Base-by-base conservation (phyloP, 768 basidiomycete genomes). In the Termitomyces eurrhizus region DNA sequence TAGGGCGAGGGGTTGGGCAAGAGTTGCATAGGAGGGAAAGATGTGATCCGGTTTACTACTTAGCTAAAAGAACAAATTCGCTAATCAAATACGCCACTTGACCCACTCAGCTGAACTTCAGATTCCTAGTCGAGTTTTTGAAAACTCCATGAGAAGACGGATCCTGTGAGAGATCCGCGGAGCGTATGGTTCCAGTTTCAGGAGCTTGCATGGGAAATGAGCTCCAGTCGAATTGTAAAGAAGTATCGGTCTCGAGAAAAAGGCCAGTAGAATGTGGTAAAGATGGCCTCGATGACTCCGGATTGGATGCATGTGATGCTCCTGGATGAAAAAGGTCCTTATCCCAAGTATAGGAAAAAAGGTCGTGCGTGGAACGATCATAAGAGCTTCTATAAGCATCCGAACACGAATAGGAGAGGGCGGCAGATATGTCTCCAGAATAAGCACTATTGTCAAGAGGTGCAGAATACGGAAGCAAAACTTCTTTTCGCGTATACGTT, bases 281-380 rank as follows among this genome's bases (percentile, higher is more conserved):
- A 36, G 26, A 24, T 5, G 45, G 11, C 12, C 21, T 24, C 12
- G 45, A 12, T 26, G 45, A 24, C 26, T 36, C 35, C 33, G 21
- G 35, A 52, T 36, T 21, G 13, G n/a, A 4, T 21, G 18, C 4
- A 18, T 7, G 48, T 35, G 51, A 14, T 24, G 35, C 35, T 21
- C 21, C 21, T 36, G 35, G 12, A 36, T n/a, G 35, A 16, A 36
- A 52, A 36, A 36, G 35, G 26, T 21, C 42, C 35, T 52, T 55
- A 33, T 60, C 53, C 59, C 53, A 55, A 29, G 59, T 45, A 21
- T 60, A 60, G 45, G 53, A 49, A 49, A 21, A 48, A 37, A 32
- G 1, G 21, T 24, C 9, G 37, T 39, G 35, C 5, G 7, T 42
- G 0, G 32, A 42, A 24, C 26, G 14, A 7, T 45, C 33, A 32